Evolutionary conservation across 805 yeast species (phyloP).

Genomic region (Monosporozyma servazzii): DNA sequence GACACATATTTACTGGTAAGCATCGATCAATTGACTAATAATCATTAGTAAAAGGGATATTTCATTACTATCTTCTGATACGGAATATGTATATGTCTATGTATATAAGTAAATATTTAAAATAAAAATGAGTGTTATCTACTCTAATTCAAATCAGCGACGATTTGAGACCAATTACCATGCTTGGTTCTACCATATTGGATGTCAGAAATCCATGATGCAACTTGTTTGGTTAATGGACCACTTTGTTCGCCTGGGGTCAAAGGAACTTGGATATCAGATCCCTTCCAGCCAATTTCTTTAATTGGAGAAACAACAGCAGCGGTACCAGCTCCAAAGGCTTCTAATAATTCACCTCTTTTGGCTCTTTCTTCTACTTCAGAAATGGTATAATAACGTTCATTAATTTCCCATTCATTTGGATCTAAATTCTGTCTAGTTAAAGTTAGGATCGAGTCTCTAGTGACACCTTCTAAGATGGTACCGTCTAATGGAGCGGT

Average conservation of each 20-base stretch:
- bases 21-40: too few species aligned
- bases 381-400: slow-evolving; percentile 71
- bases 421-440: slow-evolving; percentile 69
- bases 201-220: slow-evolving; percentile 77
- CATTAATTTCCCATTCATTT: slow-evolving; percentile 72
- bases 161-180: slow-evolving; percentile 40
- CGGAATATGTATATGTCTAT: neutral
- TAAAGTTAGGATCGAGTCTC: slow-evolving; percentile 75
- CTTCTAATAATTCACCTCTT: slow-evolving; percentile 82
- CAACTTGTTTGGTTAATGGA: slow-evolving; percentile 64
- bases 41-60: neutral
- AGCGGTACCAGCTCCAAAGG: slow-evolving; percentile 96
- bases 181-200: slow-evolving; percentile 81
- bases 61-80: neutral
- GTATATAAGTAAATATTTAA: neutral
- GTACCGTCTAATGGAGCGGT: slow-evolving; percentile 98
- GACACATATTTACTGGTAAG: too few species aligned
- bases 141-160: slow-evolving; percentile 23
- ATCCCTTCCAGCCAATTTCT: slow-evolving; percentile 71
- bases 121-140: neutral
- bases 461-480: slow-evolving; percentile 91
- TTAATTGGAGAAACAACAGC: slow-evolving; percentile 93
- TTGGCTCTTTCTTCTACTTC: slow-evolving; percentile 73
- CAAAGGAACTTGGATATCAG: slow-evolving; percentile 68
- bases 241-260: slow-evolving; percentile 74